These are phyloP conservation scores for Microbotryomycetes sp. DNA, from an alignment of 1,284 basidiomycete species.

Conservation along the genomic window DNA sequence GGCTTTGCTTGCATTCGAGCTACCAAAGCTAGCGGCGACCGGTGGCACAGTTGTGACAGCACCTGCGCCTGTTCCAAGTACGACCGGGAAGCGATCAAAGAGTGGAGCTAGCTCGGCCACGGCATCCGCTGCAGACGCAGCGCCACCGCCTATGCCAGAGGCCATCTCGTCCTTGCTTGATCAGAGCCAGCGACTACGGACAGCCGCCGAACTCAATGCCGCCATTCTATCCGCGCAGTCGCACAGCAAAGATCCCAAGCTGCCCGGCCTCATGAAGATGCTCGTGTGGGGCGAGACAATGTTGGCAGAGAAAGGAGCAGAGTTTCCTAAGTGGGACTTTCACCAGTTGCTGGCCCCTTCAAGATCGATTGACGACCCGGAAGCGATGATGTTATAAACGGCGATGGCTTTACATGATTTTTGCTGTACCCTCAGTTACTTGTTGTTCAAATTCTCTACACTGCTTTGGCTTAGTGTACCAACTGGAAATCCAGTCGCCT, in stretches of 20 bases:
- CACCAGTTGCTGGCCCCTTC: neutral
- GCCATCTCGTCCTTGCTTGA: constrained; percentile 71
- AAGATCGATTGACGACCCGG: neutral
- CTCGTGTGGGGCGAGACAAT: constrained; percentile 80
- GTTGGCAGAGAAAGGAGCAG: constrained; percentile 51
- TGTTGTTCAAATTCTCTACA: too few species aligned
- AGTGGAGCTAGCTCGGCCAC: neutral
- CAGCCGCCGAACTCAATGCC: constrained; percentile 83
- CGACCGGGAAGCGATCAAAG: constrained; percentile 17
- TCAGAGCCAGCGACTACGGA: constrained; percentile 79
- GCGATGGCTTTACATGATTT: too few species aligned
- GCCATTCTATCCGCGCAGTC: constrained; percentile 87
- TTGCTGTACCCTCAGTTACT: too few species aligned
- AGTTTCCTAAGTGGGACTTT: constrained; percentile 31
- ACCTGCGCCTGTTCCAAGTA: neutral
- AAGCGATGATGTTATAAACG: neutral
- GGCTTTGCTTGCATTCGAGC: constrained; percentile 87
- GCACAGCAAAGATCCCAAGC: constrained; percentile 85
- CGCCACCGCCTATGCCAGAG: constrained; percentile 45
- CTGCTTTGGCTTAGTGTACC: too few species aligned
- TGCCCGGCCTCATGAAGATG: constrained; percentile 75
- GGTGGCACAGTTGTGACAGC: neutral
- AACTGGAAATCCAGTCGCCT: constrained; percentile 34
- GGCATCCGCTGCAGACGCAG: constrained; percentile 16
- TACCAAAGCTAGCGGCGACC: constrained; percentile 42